Percentiles rank a stretch among this genome's conserved stretches.
Conservation (phyloP, 78 protist species). For the Thecamonas trahens region DNA sequence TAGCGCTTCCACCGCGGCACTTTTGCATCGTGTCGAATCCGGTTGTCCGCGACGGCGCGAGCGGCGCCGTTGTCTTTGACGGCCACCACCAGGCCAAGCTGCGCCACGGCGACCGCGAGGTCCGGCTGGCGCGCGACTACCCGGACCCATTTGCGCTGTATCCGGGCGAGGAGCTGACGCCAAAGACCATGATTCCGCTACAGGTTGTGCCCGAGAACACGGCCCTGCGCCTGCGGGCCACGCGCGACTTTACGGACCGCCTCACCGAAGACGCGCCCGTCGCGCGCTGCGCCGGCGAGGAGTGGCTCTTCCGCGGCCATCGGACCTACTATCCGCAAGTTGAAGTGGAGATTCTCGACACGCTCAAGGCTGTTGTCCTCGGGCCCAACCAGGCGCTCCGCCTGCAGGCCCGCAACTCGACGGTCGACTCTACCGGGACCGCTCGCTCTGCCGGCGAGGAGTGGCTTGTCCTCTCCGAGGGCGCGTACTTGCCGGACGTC, state of each 20-base stretch:
- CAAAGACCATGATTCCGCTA: conserved; percentile 10
- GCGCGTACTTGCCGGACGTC: conserved; percentile 34
- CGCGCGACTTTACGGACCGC: conserved; percentile 23
- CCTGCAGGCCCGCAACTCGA: conserved; percentile 25
- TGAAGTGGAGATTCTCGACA: conserved; percentile 9
- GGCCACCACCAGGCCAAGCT: conserved; percentile 15
- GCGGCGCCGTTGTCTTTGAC: neutral
- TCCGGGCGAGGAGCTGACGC: neutral
- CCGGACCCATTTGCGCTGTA: conserved; percentile 28
- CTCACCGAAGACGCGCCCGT: neutral
- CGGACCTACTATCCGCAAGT: conserved; percentile 32
- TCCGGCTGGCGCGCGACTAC: neutral
- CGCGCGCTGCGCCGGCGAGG: conserved; percentile 28
- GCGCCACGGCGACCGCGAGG: conserved; percentile 42
- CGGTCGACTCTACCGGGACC: conserved; percentile 10
- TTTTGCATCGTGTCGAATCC: conserved; percentile 28
- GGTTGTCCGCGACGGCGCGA: neutral
- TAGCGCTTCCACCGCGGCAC: conserved; percentile 34
- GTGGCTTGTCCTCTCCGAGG: conserved; percentile 28
- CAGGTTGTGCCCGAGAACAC: conserved; percentile 14
- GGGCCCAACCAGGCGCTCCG: conserved; percentile 28
- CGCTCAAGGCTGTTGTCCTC: conserved; percentile 1
- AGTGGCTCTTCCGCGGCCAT: conserved; percentile 42
- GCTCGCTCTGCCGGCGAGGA: conserved; percentile 40
- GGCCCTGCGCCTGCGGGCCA: conserved; percentile 38